Evolutionary conservation across 805 yeast species (phyloP).

Genomic region (Ogataea minuta): DNA sequence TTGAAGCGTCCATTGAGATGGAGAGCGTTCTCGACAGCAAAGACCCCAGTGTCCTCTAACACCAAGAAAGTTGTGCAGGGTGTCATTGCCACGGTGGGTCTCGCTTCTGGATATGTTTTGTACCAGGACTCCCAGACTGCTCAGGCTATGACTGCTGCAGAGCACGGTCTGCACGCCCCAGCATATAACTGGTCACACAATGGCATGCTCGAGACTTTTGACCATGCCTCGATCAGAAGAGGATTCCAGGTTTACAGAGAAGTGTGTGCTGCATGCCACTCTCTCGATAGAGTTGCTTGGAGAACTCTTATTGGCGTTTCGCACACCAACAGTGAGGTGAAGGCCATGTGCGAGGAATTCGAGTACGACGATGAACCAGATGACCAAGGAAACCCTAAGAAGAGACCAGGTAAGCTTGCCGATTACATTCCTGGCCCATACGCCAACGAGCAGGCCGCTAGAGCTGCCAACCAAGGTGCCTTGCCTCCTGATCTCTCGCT

Average conservation of each 20-base stretch:
- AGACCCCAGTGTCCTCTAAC: conserved; percentile 33
- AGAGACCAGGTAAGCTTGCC: conserved; percentile 97
- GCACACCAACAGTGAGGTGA: conserved; percentile 85
- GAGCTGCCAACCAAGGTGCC: conserved; percentile 99
- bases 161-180: conserved; percentile 97
- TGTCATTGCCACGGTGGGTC: conserved; percentile 70
- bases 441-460: conserved; percentile 97
- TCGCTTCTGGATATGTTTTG: conserved; percentile 75
- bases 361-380: conserved; percentile 97
- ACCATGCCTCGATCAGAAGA: conserved; percentile 95
- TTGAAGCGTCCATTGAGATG: conserved; percentile 34
- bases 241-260: conserved; percentile 98
- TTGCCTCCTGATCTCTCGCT: conserved; percentile 96
- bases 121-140: conserved; percentile 86
- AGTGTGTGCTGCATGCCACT: conserved; percentile 99
- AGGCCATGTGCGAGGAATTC: conserved; percentile 91
- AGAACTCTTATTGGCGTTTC: conserved; percentile 97
- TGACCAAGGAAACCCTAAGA: conserved; percentile 95
- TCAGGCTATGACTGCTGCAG: conserved; percentile 97
- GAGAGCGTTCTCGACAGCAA: conserved; percentile 37
- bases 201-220: conserved; percentile 88
- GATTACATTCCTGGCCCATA: conserved; percentile 95
- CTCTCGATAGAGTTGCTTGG: conserved; percentile 96
- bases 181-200: conserved; percentile 90
- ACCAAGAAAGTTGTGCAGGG: conserved; percentile 56